phyloP scores from a whole-genome alignment of 2,329 filamentous ascomycete species.

The Epichloe typhina region DNA sequence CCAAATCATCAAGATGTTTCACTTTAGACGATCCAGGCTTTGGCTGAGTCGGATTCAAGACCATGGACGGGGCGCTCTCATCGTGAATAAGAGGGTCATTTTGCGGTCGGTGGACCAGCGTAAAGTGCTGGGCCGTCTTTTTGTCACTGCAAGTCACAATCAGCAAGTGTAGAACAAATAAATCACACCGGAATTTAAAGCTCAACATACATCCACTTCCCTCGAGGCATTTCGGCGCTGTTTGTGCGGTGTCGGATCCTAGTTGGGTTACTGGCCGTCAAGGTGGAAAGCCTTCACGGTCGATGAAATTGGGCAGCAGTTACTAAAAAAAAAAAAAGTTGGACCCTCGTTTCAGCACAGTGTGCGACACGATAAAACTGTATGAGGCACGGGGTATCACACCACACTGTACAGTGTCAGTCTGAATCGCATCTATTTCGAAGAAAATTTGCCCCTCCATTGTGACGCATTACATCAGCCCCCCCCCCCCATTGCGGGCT shows the following conservation, averaged over 20 bases:
- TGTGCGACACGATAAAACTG: conserved; percentile 17
- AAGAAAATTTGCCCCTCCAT: conserved; percentile 38
- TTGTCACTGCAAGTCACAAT: conserved; percentile 44
- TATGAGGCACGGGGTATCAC: neutral
- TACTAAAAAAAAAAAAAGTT: conserved; percentile 9
- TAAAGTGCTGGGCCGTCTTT: conserved; percentile 84
- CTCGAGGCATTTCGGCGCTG: conserved; percentile 52
- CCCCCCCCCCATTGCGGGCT: conserved; percentile 7
- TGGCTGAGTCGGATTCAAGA: conserved; percentile 58
- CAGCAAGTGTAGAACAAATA: neutral
- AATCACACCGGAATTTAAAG: neutral
- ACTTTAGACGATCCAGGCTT: conserved; percentile 28
- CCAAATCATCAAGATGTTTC: conserved; percentile 63
- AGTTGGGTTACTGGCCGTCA: neutral
- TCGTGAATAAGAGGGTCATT: conserved; percentile 97
- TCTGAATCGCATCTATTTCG: conserved; percentile 6
- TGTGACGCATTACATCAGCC: conserved; percentile 27
- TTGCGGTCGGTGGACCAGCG: conserved; percentile 88
- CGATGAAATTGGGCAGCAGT: conserved; percentile 11
- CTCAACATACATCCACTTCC: conserved; percentile 49
- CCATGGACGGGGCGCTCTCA: conserved; percentile 73
- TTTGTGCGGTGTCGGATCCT: neutral
- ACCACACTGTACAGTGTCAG: conserved; percentile 15
- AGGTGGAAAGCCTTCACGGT: conserved; percentile 6
- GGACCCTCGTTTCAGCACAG: conserved; percentile 12